Evolutionary conservation across 2,329 filamentous ascomycete genomes (phyloP).

Genomic region (Penicillium sclerotigenum): DNA sequence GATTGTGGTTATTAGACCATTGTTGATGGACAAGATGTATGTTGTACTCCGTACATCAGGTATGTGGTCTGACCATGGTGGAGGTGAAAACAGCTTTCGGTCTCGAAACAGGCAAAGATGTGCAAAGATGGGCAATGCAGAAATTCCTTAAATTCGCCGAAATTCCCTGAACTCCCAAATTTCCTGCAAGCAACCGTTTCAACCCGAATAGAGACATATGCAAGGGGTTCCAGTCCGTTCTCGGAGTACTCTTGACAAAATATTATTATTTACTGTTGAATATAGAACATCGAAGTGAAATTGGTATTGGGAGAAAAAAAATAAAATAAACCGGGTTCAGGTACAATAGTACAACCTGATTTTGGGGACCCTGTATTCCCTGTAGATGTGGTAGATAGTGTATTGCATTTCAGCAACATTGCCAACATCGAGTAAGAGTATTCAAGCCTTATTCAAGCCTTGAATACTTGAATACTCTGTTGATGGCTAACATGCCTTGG

Average conservation of each 20-base stretch:
- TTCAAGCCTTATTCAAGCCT: too few species aligned
- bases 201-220: not conserved
- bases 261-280: not conserved
- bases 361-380: not conserved
- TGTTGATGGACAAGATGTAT: too few species aligned
- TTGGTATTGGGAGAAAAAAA: conserved; percentile 10
- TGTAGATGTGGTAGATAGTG: not conserved
- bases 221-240: not conserved
- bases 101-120: not conserved
- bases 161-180: not conserved
- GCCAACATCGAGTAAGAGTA: too few species aligned
- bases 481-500: not conserved
- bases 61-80: not conserved
- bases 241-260: not conserved
- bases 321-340: conserved; percentile 1
- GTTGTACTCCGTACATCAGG: not conserved
- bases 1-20: not conserved
- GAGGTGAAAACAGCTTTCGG: not conserved
- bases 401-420: not conserved
- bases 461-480: too few species aligned
- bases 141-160: not conserved
- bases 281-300: conserved; percentile 2
- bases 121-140: not conserved
- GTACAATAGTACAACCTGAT: not conserved
- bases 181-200: not conserved